Evolutionary conservation across 1,139 yeast species (phyloP).

Genomic region (Pneumocystis oryctolagi): DNA sequence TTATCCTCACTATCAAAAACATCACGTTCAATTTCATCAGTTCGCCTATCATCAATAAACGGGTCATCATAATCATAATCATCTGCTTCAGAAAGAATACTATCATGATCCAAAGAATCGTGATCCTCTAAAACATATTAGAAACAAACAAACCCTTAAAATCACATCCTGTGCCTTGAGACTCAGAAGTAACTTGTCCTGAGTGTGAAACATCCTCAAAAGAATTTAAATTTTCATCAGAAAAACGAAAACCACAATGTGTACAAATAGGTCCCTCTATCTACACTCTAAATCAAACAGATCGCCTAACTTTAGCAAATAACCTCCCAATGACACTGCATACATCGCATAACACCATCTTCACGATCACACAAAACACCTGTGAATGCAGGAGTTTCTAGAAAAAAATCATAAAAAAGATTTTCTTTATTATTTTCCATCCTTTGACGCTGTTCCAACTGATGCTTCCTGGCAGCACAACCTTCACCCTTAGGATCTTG

Average conservation of each 20-base stretch:
- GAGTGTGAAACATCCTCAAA: not conserved
- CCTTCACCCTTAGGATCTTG: conserved; percentile 4
- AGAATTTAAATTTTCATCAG: not conserved
- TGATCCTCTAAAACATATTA: not conserved
- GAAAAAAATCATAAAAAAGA: conserved; percentile 6
- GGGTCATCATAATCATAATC: conserved; percentile 6
- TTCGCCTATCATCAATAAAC: conserved; percentile 4
- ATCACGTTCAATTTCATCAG: not conserved
- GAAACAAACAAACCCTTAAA: not conserved
- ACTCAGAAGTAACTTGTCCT: not conserved
- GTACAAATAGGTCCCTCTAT: not conserved
- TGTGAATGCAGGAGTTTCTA: not conserved
- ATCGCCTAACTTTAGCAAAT: not conserved
- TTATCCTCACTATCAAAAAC: not conserved
- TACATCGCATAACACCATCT: conserved; percentile 10
- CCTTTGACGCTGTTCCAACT: conserved; percentile 2
- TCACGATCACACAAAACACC: conserved; percentile 3
- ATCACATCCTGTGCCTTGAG: not conserved
- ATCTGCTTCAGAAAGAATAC: conserved; percentile 1
- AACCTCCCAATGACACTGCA: conserved; percentile 9
- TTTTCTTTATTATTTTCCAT: conserved; percentile 1
- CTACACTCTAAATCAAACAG: not conserved
- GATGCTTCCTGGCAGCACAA: not conserved
- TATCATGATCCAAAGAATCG: not conserved
- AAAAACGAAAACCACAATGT: conserved; percentile 7